Evolutionary conservation across 2,329 filamentous ascomycete species (phyloP).

Genomic region (Simplicillium aogashimaense): DNA sequence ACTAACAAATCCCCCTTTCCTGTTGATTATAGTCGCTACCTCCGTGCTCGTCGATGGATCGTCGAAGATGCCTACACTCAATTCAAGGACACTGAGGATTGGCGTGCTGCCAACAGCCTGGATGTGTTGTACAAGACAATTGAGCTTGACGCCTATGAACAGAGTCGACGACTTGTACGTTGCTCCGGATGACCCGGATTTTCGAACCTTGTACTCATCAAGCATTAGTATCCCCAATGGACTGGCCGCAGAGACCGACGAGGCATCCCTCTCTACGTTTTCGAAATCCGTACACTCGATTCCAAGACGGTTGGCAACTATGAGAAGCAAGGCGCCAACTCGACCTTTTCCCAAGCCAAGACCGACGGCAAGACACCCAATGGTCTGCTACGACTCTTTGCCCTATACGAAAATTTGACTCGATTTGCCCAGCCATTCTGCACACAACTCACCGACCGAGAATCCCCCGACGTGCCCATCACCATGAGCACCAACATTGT

Average conservation of each 20-base stretch:
- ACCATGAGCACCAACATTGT: constrained; percentile 92
- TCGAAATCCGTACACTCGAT: constrained; percentile 74
- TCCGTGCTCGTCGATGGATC: constrained; percentile 76
- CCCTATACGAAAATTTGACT: constrained; percentile 86
- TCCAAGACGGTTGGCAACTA: constrained; percentile 71
- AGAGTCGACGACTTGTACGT: constrained; percentile 62
- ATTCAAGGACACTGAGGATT: constrained; percentile 82
- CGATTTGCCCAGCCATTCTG: constrained; percentile 80
- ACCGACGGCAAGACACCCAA: constrained; percentile 57
- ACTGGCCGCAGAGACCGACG: constrained; percentile 82
- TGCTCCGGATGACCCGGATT: constrained; percentile 3
- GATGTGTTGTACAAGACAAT: constrained; percentile 78
- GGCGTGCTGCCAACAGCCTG: constrained; percentile 71
- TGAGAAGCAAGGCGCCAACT: constrained; percentile 53
- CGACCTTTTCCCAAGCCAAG: constrained; percentile 49
- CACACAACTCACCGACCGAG: constrained; percentile 62
- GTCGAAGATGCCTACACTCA: constrained; percentile 70
- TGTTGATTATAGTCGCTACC: constrained; percentile 53
- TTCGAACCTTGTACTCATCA: neutral
- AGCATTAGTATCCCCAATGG: constrained; percentile 78
- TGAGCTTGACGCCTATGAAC: constrained; percentile 74
- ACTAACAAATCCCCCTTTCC: neutral
- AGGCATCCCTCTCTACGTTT: constrained; percentile 87
- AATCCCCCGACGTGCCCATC: constrained; percentile 71
- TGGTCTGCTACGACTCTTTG: constrained; percentile 77